Base-by-base conservation (phyloP, 805 yeast genomes). In the Saccharomycopsis sp. region DNA sequence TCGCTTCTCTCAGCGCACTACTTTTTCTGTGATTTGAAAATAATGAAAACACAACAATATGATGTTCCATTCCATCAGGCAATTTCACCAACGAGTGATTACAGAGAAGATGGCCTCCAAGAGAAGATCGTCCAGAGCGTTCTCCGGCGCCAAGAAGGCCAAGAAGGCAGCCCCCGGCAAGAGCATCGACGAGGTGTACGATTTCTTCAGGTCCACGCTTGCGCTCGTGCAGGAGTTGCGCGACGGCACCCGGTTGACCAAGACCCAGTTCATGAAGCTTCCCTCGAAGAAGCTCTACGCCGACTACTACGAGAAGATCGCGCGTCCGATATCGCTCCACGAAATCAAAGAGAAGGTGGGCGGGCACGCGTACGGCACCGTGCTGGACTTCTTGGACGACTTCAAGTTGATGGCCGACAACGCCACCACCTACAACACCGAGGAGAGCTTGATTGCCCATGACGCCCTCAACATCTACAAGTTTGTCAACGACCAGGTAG, bases 271-370 rank as follows among this genome's bases (percentile, higher is more conserved):
- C 59, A 57, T 77, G 47, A 77, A 74, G 50, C 65, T 86, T 29
- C 96, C 95, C 5, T 70, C 81, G 19, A 74, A 77, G 50, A 77
- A 79, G 54, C 60, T 73, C 34, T 85, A 82, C 53, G 87, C 95
- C 0, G 94, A 85, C 55, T 87, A 86, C 57, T 84, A 79, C 55
- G 69, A 73, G 43, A 63, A 75, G 41, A 75, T 84, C 34, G 60
- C 64, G 39, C 61, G 61, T 17, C 94, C 95, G 2, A 73, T 82
- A 2, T 79, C 94, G 0, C 57, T 85, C 9, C 67, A 72, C 42
- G 89, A 82, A 58, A 76, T 85, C 44, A 68, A 68, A 45, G 61
- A 59, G 44, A 73, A 71, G 43, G 53, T 73, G 33, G 58, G 61
- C 8, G 51, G 58, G 7, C 55, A 61, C 33, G 56, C 56, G 30